Percentiles rank a stretch among this genome's conserved stretches.
Evolutionary conservation across 2,329 filamentous ascomycete species (phyloP).

Genomic region (Metarhizium robertsii): DNA sequence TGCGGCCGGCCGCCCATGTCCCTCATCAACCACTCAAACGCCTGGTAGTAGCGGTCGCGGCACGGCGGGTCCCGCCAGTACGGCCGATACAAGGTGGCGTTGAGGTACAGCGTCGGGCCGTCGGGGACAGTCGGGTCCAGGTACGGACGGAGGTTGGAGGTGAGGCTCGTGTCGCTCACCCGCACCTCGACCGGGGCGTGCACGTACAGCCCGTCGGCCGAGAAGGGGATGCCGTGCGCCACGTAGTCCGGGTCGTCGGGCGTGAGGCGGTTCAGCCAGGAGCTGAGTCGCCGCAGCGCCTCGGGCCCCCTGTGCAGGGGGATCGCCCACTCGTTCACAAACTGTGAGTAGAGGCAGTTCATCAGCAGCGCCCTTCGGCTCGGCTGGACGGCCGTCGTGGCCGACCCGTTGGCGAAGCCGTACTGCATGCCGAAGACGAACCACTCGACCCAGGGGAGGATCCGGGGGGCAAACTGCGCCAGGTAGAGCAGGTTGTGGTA

Average conservation of each 20-base stretch:
- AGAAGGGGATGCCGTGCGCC: constrained; percentile 65
- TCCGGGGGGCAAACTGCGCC: constrained; percentile 64
- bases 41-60: constrained; percentile 70
- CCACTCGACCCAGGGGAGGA: constrained; percentile 87
- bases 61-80: constrained; percentile 72
- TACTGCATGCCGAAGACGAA: constrained; percentile 98
- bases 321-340: constrained; percentile 96
- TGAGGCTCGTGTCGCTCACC: constrained; percentile 57
- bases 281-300: constrained; percentile 70
- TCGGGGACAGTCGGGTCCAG: constrained; percentile 62
- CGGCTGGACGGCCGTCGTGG: constrained; percentile 68
- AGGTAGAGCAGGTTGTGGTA: constrained; percentile 88
- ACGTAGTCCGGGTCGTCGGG: constrained; percentile 57
- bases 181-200: constrained; percentile 92
- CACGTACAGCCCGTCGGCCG: constrained; percentile 69
- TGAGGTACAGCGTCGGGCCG: constrained; percentile 75
- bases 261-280: constrained; percentile 64
- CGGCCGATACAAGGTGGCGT: constrained; percentile 80
- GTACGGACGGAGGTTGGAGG: constrained; percentile 28
- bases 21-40: constrained; percentile 85
- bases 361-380: constrained; percentile 76
- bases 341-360: constrained; percentile 98
- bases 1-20: constrained; percentile 75
- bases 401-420: constrained; percentile 65
- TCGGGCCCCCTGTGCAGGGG: constrained; percentile 81